A percentile compares a stretch with the other conserved stretches of the same genome.
Evolutionary conservation across 768 basidiomycete genomes (phyloP).

Genomic region (Boletus rex-veris): DNA sequence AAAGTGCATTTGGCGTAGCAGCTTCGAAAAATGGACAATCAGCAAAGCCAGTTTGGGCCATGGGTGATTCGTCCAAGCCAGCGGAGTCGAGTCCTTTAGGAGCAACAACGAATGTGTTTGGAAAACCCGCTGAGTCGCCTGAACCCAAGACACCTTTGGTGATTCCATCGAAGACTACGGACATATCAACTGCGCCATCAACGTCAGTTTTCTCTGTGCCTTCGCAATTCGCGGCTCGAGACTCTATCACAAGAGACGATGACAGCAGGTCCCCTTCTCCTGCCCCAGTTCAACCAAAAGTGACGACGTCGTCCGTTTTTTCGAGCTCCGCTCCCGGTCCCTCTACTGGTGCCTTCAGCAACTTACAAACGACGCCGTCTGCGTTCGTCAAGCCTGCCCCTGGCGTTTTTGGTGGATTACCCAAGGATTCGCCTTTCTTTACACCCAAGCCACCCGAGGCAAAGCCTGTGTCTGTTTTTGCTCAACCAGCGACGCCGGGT

Average conservation of each 20-base stretch:
- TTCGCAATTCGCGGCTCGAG: conserved; percentile 5
- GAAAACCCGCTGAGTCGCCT: conserved; percentile 6
- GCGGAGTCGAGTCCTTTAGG: conserved; percentile 6
- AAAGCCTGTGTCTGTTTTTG: conserved; percentile 39
- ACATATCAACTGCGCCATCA: background rate
- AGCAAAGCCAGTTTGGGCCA: conserved; percentile 25
- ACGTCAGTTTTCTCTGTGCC: too few relatives aligned
- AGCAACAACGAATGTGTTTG: conserved; percentile 4
- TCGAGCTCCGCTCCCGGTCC: conserved; percentile 25
- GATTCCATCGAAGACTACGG: conserved; percentile 2
- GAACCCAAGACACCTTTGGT: conserved; percentile 11
- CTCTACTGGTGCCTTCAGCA: conserved; percentile 40
- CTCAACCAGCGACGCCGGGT: conserved; percentile 12
- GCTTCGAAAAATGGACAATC: conserved; percentile 14
- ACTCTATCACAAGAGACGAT: conserved; percentile 7
- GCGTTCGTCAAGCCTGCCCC: conserved; percentile 37
- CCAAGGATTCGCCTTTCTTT: conserved; percentile 53
- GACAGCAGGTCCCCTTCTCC: conserved; percentile 33
- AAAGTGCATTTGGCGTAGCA: conserved; percentile 30
- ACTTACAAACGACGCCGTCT: conserved; percentile 31
- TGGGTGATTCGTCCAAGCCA: conserved; percentile 5
- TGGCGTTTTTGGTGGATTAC: conserved; percentile 34
- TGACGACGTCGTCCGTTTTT: conserved; percentile 8
- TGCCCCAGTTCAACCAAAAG: conserved; percentile 1
- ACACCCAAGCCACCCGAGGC: conserved; percentile 34